A percentile compares a stretch with the other conserved stretches of the same genome.
phyloP scores from a whole-genome alignment of 2,329 filamentous ascomycete genomes.

The Pseudonectria foliicola region DNA sequence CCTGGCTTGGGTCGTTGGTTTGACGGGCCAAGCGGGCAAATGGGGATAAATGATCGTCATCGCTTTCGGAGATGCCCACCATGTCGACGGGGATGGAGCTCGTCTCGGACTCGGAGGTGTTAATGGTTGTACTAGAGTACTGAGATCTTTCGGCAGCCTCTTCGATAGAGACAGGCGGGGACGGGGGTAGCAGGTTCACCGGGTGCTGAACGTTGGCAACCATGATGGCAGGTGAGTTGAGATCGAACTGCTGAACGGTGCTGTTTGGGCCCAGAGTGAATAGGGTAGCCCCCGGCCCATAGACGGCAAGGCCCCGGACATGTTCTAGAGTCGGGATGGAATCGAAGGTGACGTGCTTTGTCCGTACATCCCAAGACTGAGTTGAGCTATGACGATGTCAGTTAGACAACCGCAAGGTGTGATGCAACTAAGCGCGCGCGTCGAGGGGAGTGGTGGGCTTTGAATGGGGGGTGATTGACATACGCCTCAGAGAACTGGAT shows the following conservation, averaged over 20 bases:
- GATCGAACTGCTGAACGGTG: slow-evolving; percentile 90
- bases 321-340: slow-evolving; percentile 77
- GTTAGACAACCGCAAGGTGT: slow-evolving; percentile 18
- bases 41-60: slow-evolving; percentile 70
- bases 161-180: slow-evolving; percentile 74
- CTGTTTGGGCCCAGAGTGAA: slow-evolving; percentile 87
- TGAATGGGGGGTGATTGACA: slow-evolving; percentile 32
- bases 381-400: slow-evolving; percentile 60
- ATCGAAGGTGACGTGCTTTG: slow-evolving; percentile 92
- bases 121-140: slow-evolving; percentile 39
- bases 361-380: slow-evolving; percentile 92
- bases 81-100: slow-evolving; percentile 50
- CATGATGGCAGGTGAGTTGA: slow-evolving; percentile 74
- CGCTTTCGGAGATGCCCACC: slow-evolving; percentile 60
- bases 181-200: slow-evolving; percentile 69
- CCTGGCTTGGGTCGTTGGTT: slow-evolving; percentile 52
- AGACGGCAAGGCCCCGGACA: slow-evolving; percentile 75
- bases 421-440: slow-evolving; percentile 40
- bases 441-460: slow-evolving; percentile 24
- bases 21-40: slow-evolving; percentile 69
- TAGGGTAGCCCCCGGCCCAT: slow-evolving; percentile 81
- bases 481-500: slow-evolving; percentile 89
- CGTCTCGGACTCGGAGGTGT: slow-evolving; percentile 46
- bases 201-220: slow-evolving; percentile 84
- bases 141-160: slow-evolving; percentile 52